Base-by-base conservation (phyloP, 2,329 filamentous ascomycete genomes). In the Akanthomyces uredinophilus region DNA sequence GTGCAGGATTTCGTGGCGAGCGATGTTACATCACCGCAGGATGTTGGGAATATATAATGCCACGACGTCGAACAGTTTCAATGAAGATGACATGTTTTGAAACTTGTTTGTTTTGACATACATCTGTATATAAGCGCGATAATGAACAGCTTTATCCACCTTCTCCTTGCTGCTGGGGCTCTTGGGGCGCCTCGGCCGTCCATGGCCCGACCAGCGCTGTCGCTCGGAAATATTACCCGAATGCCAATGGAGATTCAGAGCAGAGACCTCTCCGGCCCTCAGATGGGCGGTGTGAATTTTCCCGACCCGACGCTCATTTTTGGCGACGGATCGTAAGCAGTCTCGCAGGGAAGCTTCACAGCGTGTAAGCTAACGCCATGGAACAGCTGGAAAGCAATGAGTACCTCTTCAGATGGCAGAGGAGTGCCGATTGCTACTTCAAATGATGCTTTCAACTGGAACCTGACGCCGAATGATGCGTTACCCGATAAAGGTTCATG, bases 371-470 rank as follows among this genome's bases (percentile, higher is more conserved):
- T 60, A 35, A 60, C 35, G 20, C 7, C 13, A 41, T 32, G 5
- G 6, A n/a, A 43, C n/a, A 63, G 56, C 18, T 63, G 61, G 50
- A 63, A 63, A n/a, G 56, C 61, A 43, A 60, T 56, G 47, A 63
- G 61, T 24, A 60, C 61, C 11, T 60, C 54, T 5, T 54, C 47
- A 5, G 13, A 59, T 20, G 54, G 55, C 2, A 63, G 60, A 29
- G 56, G 55, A 41, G 61, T 63, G 2, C 61, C 61, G 10, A 50
- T 63, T 49, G 61, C 55, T 10, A 54, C 35, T 32, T 60, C 55
- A 7, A 41, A 43, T 14, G 61, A 63, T 50, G 49, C 41, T 3
- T 60, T 63, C 8, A 22, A 20, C 39, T 63, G 56, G 54, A 46
- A 22, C 3, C 16, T 54, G 10, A 49, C 27, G 4, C 20, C 46